These are phyloP conservation scores for Podaxis mareebaensis DNA, from an alignment of 768 basidiomycete species.

Conservation along the genomic window DNA sequence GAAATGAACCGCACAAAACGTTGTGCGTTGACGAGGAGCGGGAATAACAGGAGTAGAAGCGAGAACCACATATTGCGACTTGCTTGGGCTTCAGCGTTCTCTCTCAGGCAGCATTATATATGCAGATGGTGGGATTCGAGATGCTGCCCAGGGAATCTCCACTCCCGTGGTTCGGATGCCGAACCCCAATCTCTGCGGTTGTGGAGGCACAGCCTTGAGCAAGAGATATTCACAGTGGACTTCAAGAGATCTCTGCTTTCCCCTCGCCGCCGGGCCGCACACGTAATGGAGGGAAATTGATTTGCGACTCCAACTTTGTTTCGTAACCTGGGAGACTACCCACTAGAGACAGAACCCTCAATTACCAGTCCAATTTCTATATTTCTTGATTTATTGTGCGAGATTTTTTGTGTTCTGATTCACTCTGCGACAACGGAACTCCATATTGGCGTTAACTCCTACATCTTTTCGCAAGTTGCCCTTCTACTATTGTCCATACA, in stretches of 20 bases:
- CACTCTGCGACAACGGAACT: not conserved
- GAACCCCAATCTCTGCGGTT: not conserved
- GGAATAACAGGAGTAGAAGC: slow-evolving; percentile 17
- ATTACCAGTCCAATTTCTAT: not conserved
- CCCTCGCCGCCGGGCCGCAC: not conserved
- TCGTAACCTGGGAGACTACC: not conserved
- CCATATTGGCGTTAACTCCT: not conserved
- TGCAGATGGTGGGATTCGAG: slow-evolving; percentile 1
- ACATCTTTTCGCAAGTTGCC: not conserved
- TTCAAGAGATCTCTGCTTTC: not conserved
- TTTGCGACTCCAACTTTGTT: not conserved
- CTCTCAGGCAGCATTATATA: not conserved
- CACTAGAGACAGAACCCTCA: not conserved
- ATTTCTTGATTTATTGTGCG: not conserved
- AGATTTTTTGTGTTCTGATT: not conserved
- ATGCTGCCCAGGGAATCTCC: not conserved
- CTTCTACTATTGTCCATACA: not conserved
- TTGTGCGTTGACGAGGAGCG: slow-evolving; percentile 28
- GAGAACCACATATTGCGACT: slow-evolving; percentile 13
- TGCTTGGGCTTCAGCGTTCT: not conserved
- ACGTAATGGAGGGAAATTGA: not conserved
- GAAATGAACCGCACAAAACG: slow-evolving; percentile 42
- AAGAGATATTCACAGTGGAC: not conserved
- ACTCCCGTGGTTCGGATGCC: not conserved
- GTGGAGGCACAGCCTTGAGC: slow-evolving; percentile 3